These are phyloP conservation scores for Ceratobasidium sp. DNA, from an alignment of 1,284 basidiomycete genomes.

Conservation along the genomic window DNA sequence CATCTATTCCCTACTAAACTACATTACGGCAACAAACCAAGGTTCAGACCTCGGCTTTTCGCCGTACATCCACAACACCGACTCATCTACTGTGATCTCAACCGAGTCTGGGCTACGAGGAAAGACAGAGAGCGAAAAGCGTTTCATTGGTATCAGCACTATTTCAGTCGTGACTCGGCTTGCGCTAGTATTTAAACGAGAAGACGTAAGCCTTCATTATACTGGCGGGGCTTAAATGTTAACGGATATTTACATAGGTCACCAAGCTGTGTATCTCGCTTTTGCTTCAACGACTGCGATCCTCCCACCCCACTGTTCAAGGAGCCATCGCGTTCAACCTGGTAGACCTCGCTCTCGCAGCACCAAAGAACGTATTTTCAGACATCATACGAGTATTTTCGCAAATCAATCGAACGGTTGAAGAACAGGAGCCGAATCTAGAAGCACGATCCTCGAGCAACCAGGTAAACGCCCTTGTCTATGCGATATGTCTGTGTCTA, in stretches of 20 bases:
- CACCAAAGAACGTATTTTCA: constrained; percentile 79
- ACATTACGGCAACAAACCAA: constrained; percentile 83
- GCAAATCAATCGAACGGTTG: constrained; percentile 76
- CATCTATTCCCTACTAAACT: constrained; percentile 95
- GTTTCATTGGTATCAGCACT: constrained; percentile 87
- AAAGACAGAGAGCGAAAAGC: constrained; percentile 84
- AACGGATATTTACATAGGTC: constrained; percentile 60
- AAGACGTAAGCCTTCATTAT: constrained; percentile 66
- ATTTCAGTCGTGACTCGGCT: constrained; percentile 88
- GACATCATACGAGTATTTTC: constrained; percentile 91
- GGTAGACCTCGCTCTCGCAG: constrained; percentile 86
- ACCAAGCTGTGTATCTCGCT: constrained; percentile 90
- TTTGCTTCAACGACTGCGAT: constrained; percentile 87
- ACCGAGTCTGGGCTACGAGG: constrained; percentile 68
- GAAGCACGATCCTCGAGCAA: constrained; percentile 87
- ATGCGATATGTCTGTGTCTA: constrained; percentile 46
- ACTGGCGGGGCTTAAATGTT: not conserved
- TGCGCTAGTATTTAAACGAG: constrained; percentile 81
- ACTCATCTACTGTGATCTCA: constrained; percentile 63
- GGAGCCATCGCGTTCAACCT: constrained; percentile 92
- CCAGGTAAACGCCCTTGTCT: constrained; percentile 62
- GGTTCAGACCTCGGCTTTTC: constrained; percentile 64
- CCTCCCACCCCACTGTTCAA: constrained; percentile 86
- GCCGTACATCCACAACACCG: constrained; percentile 57
- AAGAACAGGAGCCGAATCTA: constrained; percentile 70